Conservation (phyloP, 176 grass and related monocot genomes). For the Aegilops umbellulata region DNA sequence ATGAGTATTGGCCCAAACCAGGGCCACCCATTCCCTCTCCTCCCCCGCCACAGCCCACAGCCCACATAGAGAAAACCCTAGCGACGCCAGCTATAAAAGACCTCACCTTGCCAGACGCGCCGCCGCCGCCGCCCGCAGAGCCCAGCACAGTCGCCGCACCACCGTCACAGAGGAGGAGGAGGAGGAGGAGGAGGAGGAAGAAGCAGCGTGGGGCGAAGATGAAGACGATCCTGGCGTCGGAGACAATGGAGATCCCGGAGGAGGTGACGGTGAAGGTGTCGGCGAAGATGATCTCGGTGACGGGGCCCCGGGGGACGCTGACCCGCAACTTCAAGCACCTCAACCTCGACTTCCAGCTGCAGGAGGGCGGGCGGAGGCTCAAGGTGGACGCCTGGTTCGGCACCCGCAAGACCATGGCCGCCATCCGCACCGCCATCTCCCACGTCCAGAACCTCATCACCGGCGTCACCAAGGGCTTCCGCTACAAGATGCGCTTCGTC, state of each 20-base stretch:
- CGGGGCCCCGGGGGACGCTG: conserved; percentile 65
- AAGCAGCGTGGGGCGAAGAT: neutral
- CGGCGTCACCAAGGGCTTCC: conserved; percentile 76
- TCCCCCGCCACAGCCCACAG: too few relatives aligned
- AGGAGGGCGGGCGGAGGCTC: conserved; percentile 55
- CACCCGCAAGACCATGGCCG: conserved; percentile 69
- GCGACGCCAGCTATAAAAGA: too few relatives aligned
- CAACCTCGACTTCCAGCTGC: conserved; percentile 75
- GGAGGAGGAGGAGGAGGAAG: too few relatives aligned
- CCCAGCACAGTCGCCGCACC: too few relatives aligned
- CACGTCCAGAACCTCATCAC: conserved; percentile 89
- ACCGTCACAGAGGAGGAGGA: too few relatives aligned
- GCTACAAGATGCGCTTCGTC: conserved; percentile 82
- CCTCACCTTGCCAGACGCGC: too few relatives aligned
- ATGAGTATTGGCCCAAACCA: too few relatives aligned
- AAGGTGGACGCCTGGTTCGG: conserved; percentile 85
- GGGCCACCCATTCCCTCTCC: too few relatives aligned
- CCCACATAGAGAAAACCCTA: too few relatives aligned
- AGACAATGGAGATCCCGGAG: conserved; percentile 76
- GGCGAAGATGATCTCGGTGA: conserved; percentile 64
- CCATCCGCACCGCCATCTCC: conserved; percentile 85
- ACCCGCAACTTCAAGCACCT: conserved; percentile 82
- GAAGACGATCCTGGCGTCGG: conserved; percentile 79
- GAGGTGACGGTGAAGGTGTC: conserved; percentile 71
- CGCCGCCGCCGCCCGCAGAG: neutral